Evolutionary conservation across 139 green algal genomes (phyloP).

Genomic region (Chlorella sp.): DNA sequence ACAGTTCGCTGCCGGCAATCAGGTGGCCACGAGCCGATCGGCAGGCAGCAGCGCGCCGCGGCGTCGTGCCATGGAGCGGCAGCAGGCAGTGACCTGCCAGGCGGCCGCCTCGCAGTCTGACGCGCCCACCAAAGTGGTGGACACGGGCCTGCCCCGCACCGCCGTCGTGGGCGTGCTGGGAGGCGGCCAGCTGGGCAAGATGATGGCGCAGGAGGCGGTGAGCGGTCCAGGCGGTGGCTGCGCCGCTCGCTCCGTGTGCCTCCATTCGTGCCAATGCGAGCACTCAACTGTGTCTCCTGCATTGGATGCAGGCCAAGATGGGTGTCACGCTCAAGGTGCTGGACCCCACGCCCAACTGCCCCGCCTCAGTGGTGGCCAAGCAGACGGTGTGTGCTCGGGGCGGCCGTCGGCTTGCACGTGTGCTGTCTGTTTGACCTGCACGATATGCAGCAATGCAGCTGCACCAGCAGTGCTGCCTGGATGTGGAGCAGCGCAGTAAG

Average conservation of each 20-base stretch:
- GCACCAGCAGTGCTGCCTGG: too few species aligned
- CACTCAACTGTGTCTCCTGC: too few species aligned
- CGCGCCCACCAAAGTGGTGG: background rate
- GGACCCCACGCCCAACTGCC: conserved; percentile 84
- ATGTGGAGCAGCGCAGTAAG: too few species aligned
- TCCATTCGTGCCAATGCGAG: background rate
- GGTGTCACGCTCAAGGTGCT: conserved; percentile 90
- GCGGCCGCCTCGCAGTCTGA: background rate
- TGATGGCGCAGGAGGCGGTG: conserved; percentile 95
- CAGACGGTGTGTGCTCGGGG: conserved; percentile 49
- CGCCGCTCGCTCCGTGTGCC: background rate
- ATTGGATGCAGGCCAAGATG: conserved; percentile 80
- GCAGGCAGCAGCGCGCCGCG: conserved; percentile 42
- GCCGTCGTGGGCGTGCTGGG: conserved; percentile 93
- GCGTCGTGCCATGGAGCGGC: background rate
- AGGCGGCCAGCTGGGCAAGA: conserved; percentile 97
- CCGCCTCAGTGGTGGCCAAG: conserved; percentile 83
- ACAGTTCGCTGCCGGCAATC: background rate
- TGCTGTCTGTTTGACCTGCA: too few species aligned
- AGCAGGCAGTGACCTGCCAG: background rate
- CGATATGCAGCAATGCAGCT: too few species aligned
- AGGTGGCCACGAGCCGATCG: background rate
- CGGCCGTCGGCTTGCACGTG: too few species aligned
- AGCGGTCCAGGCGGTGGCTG: conserved; percentile 12
- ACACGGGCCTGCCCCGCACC: conserved; percentile 48